phyloP scores from a whole-genome alignment of 805 yeast species.

The Sugiyamaella marilandica region DNA sequence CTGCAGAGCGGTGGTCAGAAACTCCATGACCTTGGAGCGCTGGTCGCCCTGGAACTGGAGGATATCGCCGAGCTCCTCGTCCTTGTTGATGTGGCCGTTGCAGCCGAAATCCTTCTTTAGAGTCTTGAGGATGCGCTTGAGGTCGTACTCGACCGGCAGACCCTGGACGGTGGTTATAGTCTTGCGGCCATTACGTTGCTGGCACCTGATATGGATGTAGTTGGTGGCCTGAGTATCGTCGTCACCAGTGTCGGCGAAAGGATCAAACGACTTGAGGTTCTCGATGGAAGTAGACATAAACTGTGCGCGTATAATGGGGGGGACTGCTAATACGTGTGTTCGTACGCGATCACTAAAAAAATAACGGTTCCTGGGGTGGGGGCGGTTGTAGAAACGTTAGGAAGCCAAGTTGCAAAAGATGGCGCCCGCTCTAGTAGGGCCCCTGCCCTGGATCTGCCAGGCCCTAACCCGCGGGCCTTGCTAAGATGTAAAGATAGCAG shows the following conservation, averaged over 20 bases:
- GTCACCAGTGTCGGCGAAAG: constrained; percentile 99
- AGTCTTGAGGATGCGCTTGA: constrained; percentile 87
- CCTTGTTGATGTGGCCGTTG: constrained; percentile 96
- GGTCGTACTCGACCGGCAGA: constrained; percentile 88
- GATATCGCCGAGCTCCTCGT: constrained; percentile 92
- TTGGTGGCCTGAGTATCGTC: constrained; percentile 94
- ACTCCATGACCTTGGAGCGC: constrained; percentile 92
- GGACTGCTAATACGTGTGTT: not conserved
- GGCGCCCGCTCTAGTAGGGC: not conserved
- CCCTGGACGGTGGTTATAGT: constrained; percentile 98
- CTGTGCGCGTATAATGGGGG: constrained; percentile 18
- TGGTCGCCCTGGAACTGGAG: constrained; percentile 99
- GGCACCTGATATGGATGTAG: constrained; percentile 96
- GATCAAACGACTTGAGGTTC: constrained; percentile 56
- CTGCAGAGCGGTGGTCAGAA: constrained; percentile 78
- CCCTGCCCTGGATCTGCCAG: not conserved
- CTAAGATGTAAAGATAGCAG: too few relatives aligned
- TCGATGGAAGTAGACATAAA: constrained; percentile 75
- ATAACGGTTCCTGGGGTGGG: not conserved
- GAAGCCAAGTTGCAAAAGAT: not conserved
- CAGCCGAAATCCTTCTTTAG: constrained; percentile 98
- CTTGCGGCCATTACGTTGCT: constrained; percentile 99
- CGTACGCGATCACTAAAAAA: not conserved
- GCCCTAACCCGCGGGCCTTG: not conserved
- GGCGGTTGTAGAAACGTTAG: not conserved